Conservation (phyloP, 2,329 filamentous ascomycete genomes). For the Pseudopyrenochaeta lycopersici region DNA sequence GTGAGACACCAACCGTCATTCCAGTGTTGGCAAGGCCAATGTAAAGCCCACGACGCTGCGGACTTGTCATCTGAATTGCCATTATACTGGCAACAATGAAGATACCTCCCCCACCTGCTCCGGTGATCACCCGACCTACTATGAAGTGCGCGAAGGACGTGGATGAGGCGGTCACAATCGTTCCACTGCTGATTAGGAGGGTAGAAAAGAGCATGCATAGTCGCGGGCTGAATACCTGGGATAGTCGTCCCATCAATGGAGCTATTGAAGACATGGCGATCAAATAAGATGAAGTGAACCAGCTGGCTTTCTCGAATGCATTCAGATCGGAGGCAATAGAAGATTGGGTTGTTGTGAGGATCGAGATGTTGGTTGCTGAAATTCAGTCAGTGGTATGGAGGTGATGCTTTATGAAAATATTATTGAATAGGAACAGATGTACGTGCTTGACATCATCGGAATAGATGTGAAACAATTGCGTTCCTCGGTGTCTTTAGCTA, state of each 20-base stretch:
- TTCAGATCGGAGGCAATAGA: slow-evolving; percentile 78
- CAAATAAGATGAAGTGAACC: slow-evolving; percentile 83
- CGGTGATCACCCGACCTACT: slow-evolving; percentile 72
- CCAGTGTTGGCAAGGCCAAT: slow-evolving; percentile 78
- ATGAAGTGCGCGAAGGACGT: slow-evolving; percentile 70
- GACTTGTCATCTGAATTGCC: slow-evolving; percentile 75
- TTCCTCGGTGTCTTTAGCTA: background rate
- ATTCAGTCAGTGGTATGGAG: slow-evolving; percentile 26
- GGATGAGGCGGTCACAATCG: slow-evolving; percentile 71
- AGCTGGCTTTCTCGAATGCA: slow-evolving; percentile 76
- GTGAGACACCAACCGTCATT: slow-evolving; percentile 75
- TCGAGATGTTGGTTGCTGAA: slow-evolving; percentile 74
- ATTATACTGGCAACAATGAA: slow-evolving; percentile 79
- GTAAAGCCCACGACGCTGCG: slow-evolving; percentile 73
- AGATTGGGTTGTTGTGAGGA: slow-evolving; percentile 83
- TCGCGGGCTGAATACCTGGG: slow-evolving; percentile 76
- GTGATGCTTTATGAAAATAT: slow-evolving; percentile 35
- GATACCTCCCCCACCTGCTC: slow-evolving; percentile 74
- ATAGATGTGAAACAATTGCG: background rate
- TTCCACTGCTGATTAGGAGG: slow-evolving; percentile 67
- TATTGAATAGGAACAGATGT: too few relatives aligned
- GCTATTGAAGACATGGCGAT: slow-evolving; percentile 63
- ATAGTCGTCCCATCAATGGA: slow-evolving; percentile 75
- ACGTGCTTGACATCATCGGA: background rate
- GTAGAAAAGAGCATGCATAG: slow-evolving; percentile 71